These are phyloP conservation scores for Naganishia vaughanmartiniae DNA, from an alignment of 768 basidiomycete species.

Conservation along the genomic window DNA sequence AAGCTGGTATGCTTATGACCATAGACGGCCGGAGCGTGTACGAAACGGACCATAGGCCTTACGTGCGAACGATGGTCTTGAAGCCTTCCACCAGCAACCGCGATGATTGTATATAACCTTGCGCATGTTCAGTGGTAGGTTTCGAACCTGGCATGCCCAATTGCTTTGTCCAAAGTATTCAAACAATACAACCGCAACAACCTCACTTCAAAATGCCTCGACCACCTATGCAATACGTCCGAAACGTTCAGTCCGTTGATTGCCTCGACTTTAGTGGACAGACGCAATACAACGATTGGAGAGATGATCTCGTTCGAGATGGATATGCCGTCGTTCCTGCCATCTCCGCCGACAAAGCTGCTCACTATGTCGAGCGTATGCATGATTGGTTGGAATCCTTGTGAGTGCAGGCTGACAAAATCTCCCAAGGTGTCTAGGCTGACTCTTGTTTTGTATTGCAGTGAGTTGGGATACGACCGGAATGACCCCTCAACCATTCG, in stretches of 20 bases:
- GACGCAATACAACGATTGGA: constrained; percentile 11
- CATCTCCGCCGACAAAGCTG: constrained; percentile 2
- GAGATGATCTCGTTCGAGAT: constrained; percentile 20
- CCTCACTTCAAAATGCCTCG: not conserved
- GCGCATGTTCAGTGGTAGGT: not conserved
- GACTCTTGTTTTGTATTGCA: not conserved
- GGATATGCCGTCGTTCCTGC: constrained; percentile 14
- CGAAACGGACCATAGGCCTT: too few relatives aligned
- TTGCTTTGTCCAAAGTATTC: not conserved
- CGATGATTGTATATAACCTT: not conserved
- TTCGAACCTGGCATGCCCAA: too few relatives aligned
- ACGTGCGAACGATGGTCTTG: too few relatives aligned
- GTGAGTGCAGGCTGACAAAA: not conserved
- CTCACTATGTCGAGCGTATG: constrained; percentile 2
- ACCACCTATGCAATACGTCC: constrained; percentile 5
- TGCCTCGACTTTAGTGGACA: constrained; percentile 6
- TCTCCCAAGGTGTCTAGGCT: not conserved
- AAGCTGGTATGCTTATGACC: too few relatives aligned
- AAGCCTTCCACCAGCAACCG: too few relatives aligned
- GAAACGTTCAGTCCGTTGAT: not conserved
- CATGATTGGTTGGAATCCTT: constrained; percentile 17
- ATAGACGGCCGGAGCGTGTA: too few relatives aligned
- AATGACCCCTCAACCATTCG: constrained; percentile 1
- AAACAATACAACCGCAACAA: not conserved
- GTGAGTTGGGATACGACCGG: constrained; percentile 10